Evolutionary conservation across 202 grass and related monocot genomes (phyloP).

Genomic region (Elaeis oleifera): DNA sequence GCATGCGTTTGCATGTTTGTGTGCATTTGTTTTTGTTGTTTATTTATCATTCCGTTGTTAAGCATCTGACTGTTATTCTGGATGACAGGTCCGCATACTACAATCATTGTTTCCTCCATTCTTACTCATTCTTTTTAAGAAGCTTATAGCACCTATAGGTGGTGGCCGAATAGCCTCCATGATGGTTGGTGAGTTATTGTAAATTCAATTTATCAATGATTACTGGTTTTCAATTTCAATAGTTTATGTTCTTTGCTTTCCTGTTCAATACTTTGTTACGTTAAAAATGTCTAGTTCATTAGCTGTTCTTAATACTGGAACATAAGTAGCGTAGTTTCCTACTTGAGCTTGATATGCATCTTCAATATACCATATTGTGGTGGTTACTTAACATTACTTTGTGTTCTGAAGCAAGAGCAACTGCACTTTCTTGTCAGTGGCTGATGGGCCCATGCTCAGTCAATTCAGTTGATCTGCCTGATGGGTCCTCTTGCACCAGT

Average conservation of each 20-base stretch:
- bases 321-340: too few relatives aligned
- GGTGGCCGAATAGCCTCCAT: constrained; percentile 55
- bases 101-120: constrained; percentile 66
- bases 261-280: too few relatives aligned
- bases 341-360: too few relatives aligned
- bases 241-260: too few relatives aligned
- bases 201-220: too few relatives aligned
- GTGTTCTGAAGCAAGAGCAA: constrained; percentile 62
- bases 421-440: constrained; percentile 81
- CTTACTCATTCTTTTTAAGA: constrained; percentile 74
- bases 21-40: neutral
- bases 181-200: constrained; percentile 57
- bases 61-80: neutral
- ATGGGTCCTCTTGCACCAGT: constrained; percentile 57
- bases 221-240: too few relatives aligned
- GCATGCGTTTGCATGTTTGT: neutral
- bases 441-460: constrained; percentile 77
- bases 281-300: too few relatives aligned
- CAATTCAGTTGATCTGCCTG: constrained; percentile 48
- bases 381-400: neutral
- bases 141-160: constrained; percentile 60
- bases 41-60: constrained; percentile 1
- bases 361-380: too few relatives aligned
- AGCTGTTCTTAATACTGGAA: too few relatives aligned
- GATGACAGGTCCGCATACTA: constrained; percentile 57